These are phyloP conservation scores for Stachybotrys chlorohalonatus DNA, from an alignment of 2,329 filamentous ascomycete species.

Conservation along the genomic window DNA sequence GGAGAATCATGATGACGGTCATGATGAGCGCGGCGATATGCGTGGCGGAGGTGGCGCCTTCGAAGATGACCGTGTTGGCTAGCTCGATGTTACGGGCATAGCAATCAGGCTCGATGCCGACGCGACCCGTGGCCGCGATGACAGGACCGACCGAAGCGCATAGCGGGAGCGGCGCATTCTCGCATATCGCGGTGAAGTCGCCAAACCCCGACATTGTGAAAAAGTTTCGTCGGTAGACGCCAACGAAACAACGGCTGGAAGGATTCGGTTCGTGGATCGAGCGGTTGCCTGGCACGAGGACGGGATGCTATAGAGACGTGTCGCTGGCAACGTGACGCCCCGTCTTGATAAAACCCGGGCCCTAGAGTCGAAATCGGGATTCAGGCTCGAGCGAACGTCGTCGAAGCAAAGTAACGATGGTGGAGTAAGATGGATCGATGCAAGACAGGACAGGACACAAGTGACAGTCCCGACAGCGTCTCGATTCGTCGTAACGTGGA, in stretches of 20 bases:
- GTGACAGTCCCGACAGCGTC: background rate
- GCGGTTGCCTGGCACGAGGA: background rate
- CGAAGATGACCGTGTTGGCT: constrained; percentile 97
- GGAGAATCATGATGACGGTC: constrained; percentile 95
- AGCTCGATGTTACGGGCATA: constrained; percentile 92
- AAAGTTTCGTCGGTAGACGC: background rate
- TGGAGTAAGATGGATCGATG: too few species aligned
- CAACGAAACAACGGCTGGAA: background rate
- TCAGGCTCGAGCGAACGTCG: too few species aligned
- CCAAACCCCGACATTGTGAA: constrained; percentile 71
- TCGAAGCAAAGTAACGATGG: too few species aligned
- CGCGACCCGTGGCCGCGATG: constrained; percentile 54
- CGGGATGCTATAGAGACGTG: background rate
- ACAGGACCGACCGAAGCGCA: constrained; percentile 78
- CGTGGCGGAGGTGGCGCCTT: constrained; percentile 82
- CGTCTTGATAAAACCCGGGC: too few species aligned
- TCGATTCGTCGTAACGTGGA: background rate
- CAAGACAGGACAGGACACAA: background rate
- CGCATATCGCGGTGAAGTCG: constrained; percentile 81
- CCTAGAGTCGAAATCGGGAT: too few species aligned
- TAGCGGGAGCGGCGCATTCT: constrained; percentile 73
- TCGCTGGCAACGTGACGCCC: too few species aligned
- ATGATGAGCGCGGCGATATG: constrained; percentile 86
- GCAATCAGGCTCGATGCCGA: constrained; percentile 81
- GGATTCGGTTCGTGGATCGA: background rate